Evolutionary conservation across 345 rosid genomes (phyloP), one percentile per base, ranked within the genome.

Genomic region (Populus alba): DNA sequence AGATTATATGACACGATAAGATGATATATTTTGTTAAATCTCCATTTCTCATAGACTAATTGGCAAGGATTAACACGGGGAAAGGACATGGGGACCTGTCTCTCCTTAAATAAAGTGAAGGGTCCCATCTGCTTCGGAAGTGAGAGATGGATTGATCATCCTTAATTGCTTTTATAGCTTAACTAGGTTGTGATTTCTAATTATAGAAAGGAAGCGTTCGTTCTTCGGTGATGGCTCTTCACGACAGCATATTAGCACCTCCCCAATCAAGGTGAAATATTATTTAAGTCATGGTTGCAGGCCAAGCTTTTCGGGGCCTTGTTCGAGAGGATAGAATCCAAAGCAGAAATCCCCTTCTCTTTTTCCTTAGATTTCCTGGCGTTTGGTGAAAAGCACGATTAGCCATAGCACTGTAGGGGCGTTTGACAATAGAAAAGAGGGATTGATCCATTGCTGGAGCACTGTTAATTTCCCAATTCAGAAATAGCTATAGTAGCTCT

Each of bases 271-370:
- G 8, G 25, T n/a, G n/a, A 25, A 62, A 22, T 25, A 63, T 23
- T 47, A 33, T 71, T 65, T 27, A 25, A 51, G n/a, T 12, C 68
- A 29, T 66, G 5, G 15, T 38, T 23, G 71, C n/a, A 5, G 43
- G 6, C 41, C 65, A 38, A 55, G 9, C 49, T 37, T 38, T 75
- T 35, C 55, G 35, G 39, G 27, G 18, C 23, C 18, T 57, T 25
- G 70, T 3, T 55, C 25, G 57, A 73, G 81, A 77, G 62, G 71
- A 80, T 18, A 55, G 75, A 75, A 75, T 82, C 77, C 76, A 85
- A 84, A 81, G 83, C 68, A 75, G 77, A 83, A 75, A 77, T 84
- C 76, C 75, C 76, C 68, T 77, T 79, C 78, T 63, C 41, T 6
- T n/a, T 70, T 63, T 61, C 13, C 4, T n/a, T 68, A 13, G 62